Base-by-base conservation (phyloP, 352 stramenopile genomes). In the Globisporangium irregulare region DNA sequence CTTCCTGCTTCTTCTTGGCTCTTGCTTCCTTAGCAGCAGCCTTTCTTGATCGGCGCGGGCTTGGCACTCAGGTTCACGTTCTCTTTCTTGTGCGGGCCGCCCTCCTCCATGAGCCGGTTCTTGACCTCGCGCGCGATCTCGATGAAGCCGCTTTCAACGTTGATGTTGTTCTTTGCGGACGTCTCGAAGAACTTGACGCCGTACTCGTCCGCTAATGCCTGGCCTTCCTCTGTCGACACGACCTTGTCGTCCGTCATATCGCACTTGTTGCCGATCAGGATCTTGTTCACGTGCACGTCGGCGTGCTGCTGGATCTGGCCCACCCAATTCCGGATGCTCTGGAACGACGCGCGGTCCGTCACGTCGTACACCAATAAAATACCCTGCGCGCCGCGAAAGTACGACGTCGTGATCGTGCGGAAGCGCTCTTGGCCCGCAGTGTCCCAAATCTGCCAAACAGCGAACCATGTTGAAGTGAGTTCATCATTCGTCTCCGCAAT, bases 191-290 rank as follows among this genome's bases (percentile, higher is more conserved):
- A 98, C 79, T 97, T 96, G 75, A 98, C 93, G 59, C 93, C 93
- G 68, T 97, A 98, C 77, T 98, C 90, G 71, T 97, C 87, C 63
- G 95, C 95, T 81, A 98, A 89, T 86, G 92, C 86, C 76, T 97
- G 87, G 29, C 95, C 95, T 78, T 98, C 95, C 73, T 98, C 94
- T 66, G 87, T 97, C 76, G 87, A 98, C 70, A 98, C 93, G 56
- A 97, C 90, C 82, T 98, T 98, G 76, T 99, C 95, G 73, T 98
- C 93, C 59, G 95, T 93, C 86, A 99, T 98, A 96, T 99, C 97
- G 74, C 94, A 99, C 90, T 99, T 99, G 84, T 99, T 99, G 48
- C 97, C 98, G 67, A 99, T 98, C 63, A 99, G 79, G 73, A 99
- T 99, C 84, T 99, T 99, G 90, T 99, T 99, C 18, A 99, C 97